Conservation (phyloP, 352 stramenopile species). For the Peronospora farinosa region DNA sequence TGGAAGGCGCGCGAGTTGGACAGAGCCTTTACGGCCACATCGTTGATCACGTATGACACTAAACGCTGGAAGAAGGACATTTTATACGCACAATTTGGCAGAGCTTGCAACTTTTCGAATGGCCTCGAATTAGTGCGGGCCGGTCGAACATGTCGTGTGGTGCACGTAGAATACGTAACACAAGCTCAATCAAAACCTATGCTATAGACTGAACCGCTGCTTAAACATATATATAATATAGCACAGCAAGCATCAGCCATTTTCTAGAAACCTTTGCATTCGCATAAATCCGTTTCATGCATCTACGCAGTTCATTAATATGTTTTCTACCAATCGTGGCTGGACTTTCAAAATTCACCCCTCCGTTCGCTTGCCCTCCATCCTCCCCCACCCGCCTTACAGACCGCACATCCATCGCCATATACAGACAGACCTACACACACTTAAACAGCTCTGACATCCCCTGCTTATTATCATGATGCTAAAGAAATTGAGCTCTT, state of each 20-base stretch:
- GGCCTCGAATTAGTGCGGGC: neutral
- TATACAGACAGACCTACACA: conserved; percentile 22
- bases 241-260: too few species aligned
- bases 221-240: neutral
- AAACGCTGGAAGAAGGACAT: conserved; percentile 84
- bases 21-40: conserved; percentile 79
- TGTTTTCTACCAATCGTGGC: conserved; percentile 24
- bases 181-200: neutral
- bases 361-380: conserved; percentile 8
- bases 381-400: conserved; percentile 14
- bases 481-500: conserved; percentile 66
- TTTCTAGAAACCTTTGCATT: neutral
- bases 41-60: conserved; percentile 77
- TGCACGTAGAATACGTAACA: neutral
- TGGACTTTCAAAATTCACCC: conserved; percentile 21
- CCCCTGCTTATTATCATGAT: conserved; percentile 35
- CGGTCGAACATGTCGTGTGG: conserved; percentile 1
- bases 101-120: conserved; percentile 17
- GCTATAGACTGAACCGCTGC: neutral
- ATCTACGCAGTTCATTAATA: neutral
- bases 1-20: conserved; percentile 78
- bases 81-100: neutral
- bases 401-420: conserved; percentile 21
- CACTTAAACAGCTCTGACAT: neutral
- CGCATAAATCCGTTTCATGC: conserved; percentile 3